Conservation (phyloP, 1,284 basidiomycete species). For the Ceratobasidium sp. region DNA sequence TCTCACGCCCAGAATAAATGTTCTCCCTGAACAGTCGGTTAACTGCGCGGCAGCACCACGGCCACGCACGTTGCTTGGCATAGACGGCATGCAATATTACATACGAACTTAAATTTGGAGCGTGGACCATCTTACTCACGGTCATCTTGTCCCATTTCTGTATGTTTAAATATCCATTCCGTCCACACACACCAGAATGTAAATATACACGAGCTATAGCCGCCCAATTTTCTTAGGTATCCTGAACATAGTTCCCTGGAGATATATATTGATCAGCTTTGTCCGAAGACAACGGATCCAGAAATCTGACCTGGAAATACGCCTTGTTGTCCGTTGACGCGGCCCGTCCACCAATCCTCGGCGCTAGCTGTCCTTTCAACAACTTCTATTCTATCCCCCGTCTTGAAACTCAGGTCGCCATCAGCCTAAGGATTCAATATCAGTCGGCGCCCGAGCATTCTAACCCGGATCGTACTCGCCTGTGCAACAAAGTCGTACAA, state of each 20-base stretch:
- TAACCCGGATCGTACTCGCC: constrained; percentile 54
- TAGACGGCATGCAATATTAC: too few species aligned
- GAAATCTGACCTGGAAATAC: constrained; percentile 84
- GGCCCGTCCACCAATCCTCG: constrained; percentile 99
- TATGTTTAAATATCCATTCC: too few species aligned
- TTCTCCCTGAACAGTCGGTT: too few species aligned
- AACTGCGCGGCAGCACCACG: too few species aligned
- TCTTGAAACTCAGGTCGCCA: constrained; percentile 91
- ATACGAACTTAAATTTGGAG: too few species aligned
- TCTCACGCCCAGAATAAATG: background rate
- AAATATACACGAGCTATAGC: background rate
- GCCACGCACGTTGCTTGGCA: too few species aligned
- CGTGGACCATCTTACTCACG: too few species aligned
- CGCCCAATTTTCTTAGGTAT: constrained; percentile 8
- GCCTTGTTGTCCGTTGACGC: constrained; percentile 83
- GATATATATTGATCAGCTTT: background rate
- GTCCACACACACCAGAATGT: background rate
- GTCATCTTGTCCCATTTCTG: too few species aligned
- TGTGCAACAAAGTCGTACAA: constrained; percentile 95
- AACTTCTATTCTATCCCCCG: constrained; percentile 94
- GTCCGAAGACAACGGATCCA: background rate
- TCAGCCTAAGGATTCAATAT: constrained; percentile 69
- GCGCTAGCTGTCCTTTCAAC: constrained; percentile 84
- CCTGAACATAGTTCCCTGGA: constrained; percentile 38
- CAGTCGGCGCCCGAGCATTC: constrained; percentile 14